Conservation (phyloP, 2,329 filamentous ascomycete species). For the Cytospora piceae region DNA sequence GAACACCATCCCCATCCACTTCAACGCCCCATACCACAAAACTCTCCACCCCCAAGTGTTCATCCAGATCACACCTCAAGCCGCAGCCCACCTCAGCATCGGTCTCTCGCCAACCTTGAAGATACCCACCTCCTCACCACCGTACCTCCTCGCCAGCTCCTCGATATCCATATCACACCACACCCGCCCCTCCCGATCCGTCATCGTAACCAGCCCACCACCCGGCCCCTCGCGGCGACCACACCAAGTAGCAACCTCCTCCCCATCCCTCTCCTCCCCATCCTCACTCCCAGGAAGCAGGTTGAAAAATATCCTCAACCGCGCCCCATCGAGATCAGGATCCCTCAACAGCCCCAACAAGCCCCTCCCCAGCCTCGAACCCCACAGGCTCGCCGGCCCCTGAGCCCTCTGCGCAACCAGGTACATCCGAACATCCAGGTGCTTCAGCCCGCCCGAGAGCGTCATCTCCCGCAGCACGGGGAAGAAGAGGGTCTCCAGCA, state of each 20-base stretch:
- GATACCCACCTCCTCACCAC: conserved; percentile 17
- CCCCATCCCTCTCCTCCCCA: too few relatives aligned
- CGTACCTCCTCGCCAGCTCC: conserved; percentile 28
- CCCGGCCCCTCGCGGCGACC: not conserved
- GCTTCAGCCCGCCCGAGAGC: conserved; percentile 34
- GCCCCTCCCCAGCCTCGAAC: conserved; percentile 32
- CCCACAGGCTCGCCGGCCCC: conserved; percentile 11
- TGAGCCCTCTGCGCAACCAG: conserved; percentile 18
- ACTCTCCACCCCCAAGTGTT: not conserved
- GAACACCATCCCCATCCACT: too few relatives aligned
- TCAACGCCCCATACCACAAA: too few relatives aligned
- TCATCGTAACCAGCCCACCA: not conserved
- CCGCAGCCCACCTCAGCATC: conserved; percentile 2
- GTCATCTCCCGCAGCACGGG: conserved; percentile 37
- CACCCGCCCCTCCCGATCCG: not conserved
- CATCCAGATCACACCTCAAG: not conserved
- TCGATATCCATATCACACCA: conserved; percentile 38
- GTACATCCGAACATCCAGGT: conserved; percentile 32
- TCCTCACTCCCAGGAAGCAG: conserved; percentile 25
- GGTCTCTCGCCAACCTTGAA: conserved; percentile 15
- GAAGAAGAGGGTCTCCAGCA: conserved; percentile 29
- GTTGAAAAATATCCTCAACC: conserved; percentile 39
- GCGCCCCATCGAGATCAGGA: conserved; percentile 47
- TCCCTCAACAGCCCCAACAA: conserved; percentile 49
- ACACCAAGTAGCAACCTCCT: not conserved